Conservation (phyloP, 441 rosid species). For the Bruguiera hainesii region DNA sequence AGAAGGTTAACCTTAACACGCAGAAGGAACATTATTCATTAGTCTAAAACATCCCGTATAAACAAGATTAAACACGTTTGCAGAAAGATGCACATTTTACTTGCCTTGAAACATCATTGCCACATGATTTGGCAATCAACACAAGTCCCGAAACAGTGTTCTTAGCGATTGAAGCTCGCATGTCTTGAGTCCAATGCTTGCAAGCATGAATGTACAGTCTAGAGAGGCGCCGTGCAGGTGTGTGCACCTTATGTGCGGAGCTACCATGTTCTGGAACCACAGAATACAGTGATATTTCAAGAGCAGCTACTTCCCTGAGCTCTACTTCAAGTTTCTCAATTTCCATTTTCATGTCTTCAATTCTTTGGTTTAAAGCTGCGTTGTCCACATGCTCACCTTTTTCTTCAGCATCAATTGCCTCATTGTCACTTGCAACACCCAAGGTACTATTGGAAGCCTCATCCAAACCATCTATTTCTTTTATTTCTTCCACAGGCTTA, state of each 20-base stretch:
- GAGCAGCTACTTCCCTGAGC: conserved; percentile 88
- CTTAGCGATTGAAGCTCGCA: conserved; percentile 59
- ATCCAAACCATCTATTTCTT: conserved; percentile 52
- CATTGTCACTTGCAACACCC: conserved; percentile 47
- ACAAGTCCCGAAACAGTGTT: conserved; percentile 71
- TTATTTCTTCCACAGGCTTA: conserved; percentile 40
- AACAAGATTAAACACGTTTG: not conserved
- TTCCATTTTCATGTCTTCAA: conserved; percentile 58
- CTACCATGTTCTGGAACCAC: conserved; percentile 80
- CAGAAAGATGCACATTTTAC: conserved; percentile 5
- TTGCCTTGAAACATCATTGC: conserved; percentile 87
- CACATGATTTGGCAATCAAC: conserved; percentile 69
- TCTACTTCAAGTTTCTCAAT: conserved; percentile 83
- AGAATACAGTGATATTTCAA: conserved; percentile 79
- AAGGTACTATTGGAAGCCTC: conserved; percentile 45
- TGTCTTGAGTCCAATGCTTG: conserved; percentile 62
- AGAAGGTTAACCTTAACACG: conserved; percentile 67
- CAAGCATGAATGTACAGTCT: conserved; percentile 80
- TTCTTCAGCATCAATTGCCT: conserved; percentile 48
- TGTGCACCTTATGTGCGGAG: conserved; percentile 86
- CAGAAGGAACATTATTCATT: conserved; percentile 21
- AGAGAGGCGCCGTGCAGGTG: conserved; percentile 78
- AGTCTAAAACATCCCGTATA: conserved; percentile 1
- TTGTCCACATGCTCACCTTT: conserved; percentile 37
- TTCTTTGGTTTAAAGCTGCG: conserved; percentile 41